Base-by-base conservation (phyloP, 2,329 filamentous ascomycete genomes). In the Plenodomus lindquistii region DNA sequence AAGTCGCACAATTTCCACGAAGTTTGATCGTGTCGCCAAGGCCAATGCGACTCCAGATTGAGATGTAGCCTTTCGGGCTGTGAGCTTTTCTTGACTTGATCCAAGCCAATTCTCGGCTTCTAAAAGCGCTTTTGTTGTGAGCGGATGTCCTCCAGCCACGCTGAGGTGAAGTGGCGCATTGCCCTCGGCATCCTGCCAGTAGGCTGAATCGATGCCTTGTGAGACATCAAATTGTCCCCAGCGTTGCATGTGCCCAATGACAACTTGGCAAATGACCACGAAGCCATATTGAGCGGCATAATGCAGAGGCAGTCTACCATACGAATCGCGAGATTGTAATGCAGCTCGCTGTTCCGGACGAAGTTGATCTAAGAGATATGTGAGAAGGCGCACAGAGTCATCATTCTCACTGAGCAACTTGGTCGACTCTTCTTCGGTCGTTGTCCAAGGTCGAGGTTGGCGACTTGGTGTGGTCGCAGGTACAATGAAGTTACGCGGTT, bases 251-350 rank as follows among this genome's bases (percentile, higher is more conserved):
- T 88, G 87, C 55, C 87, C 85, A 76, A 97, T 92, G 58, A 97
- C 82, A 19, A 92, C 81, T 66, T 96, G 83, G 66, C 91, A 96
- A 9, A 97, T 86, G n/a, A 91, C 84, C 3, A 94, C 89, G 61
- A 97, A 91, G 2, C 94, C 94, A 67, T 95, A 96, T 69, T 97
- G 91, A 0, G 94, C 93, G 2, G 91, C 91, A 67, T 97, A 97
- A 70, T 97, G 93, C 10, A 97, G 79, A 1, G 93, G 91, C 13
- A 93, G 81, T 4, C 93, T 87, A 2, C 91, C 92, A 51, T 93
- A 88, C 0, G 85, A 81, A 72, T 97, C 93, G 50, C 81, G 85
- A 11, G 83, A 82, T 41, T 81, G 77, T 10, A 97, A 76, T 0
- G 87, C 87, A 11, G 70, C 57, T 10, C 86, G 83, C 59, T 97